phyloP scores from a whole-genome alignment of 768 basidiomycete species.

The Rhodotorula toruloides region DNA sequence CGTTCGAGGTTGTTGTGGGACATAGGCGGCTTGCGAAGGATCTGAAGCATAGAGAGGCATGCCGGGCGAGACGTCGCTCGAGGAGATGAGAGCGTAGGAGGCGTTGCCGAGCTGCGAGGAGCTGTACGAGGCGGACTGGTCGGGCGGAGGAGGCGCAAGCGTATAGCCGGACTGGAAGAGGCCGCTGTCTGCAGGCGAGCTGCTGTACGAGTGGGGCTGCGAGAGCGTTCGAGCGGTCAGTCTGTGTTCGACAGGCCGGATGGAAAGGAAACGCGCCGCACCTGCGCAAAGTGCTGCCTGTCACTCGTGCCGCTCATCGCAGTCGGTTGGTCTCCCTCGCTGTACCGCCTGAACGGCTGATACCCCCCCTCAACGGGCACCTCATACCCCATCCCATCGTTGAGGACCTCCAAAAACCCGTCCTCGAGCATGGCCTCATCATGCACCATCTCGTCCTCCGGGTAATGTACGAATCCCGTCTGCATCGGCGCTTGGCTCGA shows the following conservation, averaged over 20 bases:
- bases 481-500: background rate
- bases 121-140: background rate
- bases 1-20: too few species aligned
- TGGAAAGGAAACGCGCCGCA: background rate
- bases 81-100: background rate
- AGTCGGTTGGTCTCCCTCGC: background rate
- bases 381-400: background rate
- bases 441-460: background rate
- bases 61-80: too few species aligned
- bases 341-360: background rate
- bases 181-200: background rate
- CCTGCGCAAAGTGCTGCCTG: background rate
- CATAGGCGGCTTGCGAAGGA: too few species aligned
- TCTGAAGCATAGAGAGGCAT: too few species aligned
- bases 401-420: background rate
- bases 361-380: background rate
- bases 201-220: background rate
- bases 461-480: background rate
- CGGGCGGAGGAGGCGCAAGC: too few species aligned
- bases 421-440: background rate
- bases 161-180: background rate
- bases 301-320: background rate
- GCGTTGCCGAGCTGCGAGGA: background rate
- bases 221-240: background rate
- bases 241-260: background rate